These are phyloP conservation scores for Verticillium dahliae DNA, from an alignment of 2,329 filamentous ascomycete species.

Conservation along the genomic window DNA sequence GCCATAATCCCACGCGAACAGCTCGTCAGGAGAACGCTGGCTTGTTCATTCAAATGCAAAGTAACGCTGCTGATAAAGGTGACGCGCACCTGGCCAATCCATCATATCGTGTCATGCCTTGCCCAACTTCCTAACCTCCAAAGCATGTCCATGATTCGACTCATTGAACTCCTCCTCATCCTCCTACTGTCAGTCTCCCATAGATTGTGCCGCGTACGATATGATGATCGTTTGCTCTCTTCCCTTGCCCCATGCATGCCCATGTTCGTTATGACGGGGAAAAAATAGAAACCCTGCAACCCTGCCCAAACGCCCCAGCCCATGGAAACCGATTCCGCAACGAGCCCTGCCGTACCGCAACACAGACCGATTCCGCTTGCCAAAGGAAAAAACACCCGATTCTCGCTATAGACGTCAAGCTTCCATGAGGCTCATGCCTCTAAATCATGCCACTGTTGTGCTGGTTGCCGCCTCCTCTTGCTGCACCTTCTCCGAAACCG, in stretches of 20 bases:
- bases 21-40: neutral
- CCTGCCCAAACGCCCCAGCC: neutral
- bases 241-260: too few species aligned
- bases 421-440: too few species aligned
- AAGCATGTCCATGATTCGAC: neutral
- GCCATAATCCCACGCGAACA: neutral
- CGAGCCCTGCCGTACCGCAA: neutral
- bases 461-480: constrained; percentile 10
- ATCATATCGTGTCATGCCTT: neutral
- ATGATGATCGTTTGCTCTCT: too few species aligned
- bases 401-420: too few species aligned
- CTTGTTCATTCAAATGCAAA: neutral
- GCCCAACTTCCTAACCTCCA: neutral
- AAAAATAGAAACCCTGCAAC: neutral
- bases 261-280: neutral
- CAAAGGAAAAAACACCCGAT: neutral
- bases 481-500: constrained; percentile 51
- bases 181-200: neutral
- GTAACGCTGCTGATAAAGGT: neutral
- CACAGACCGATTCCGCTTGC: neutral
- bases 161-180: neutral
- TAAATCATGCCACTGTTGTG: neutral
- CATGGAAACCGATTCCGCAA: neutral
- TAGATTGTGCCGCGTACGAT: neutral
- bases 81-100: neutral